Conservation (phyloP, 306 rosid genomes). For the Comarum palustre region DNA sequence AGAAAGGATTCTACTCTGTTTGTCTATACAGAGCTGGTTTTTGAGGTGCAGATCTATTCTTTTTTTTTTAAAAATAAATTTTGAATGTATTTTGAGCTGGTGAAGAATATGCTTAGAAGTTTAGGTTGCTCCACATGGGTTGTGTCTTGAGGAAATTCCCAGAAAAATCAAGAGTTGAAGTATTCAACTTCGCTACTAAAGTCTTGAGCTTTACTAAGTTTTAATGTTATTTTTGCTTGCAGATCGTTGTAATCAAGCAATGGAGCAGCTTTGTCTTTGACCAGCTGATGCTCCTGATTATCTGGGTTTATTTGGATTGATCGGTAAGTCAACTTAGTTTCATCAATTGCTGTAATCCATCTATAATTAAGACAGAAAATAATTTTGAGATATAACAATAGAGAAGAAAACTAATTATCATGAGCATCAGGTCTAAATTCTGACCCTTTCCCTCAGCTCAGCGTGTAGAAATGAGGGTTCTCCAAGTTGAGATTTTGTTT, state of each 20-base stretch:
- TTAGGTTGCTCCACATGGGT: constrained; percentile 13
- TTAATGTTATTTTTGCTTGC: constrained; percentile 27
- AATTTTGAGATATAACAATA: background rate
- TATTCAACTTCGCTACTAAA: background rate
- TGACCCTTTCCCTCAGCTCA: background rate
- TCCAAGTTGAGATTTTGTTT: background rate
- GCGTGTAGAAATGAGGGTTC: background rate
- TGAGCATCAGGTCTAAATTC: background rate
- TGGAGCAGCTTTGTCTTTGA: constrained; percentile 26
- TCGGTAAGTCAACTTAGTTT: constrained; percentile 25
- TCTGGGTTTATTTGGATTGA: constrained; percentile 1
- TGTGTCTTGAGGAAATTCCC: constrained; percentile 21
- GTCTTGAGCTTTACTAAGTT: constrained; percentile 12
- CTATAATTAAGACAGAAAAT: background rate
- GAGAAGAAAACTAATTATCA: background rate
- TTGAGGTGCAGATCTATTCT: constrained; percentile 44
- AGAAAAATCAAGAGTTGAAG: constrained; percentile 11
- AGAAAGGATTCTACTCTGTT: constrained; percentile 17
- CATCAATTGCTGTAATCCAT: background rate
- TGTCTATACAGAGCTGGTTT: constrained; percentile 14
- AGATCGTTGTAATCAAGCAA: constrained; percentile 42
- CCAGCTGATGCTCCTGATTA: constrained; percentile 12
- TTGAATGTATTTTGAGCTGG: background rate
- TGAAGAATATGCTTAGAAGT: constrained; percentile 25
- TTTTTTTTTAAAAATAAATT: background rate